Percentiles rank a stretch among this genome's conserved stretches.
phyloP scores from a whole-genome alignment of 179 eudicot genomes.

The Carnegiea gigantea region DNA sequence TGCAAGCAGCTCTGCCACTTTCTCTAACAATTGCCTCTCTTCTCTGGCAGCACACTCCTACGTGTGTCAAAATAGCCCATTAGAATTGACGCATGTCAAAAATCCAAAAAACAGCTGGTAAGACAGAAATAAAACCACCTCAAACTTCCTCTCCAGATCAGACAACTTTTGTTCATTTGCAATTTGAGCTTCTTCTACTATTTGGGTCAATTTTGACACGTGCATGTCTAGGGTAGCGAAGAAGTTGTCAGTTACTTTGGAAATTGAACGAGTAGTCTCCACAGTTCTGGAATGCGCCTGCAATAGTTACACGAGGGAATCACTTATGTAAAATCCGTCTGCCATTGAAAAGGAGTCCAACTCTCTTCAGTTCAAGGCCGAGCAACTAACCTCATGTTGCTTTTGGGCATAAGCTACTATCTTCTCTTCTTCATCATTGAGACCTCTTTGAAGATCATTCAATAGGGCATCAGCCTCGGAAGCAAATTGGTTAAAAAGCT shows the following conservation, averaged over 20 bases:
- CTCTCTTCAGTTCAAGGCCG: not conserved
- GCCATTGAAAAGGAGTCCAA: not conserved
- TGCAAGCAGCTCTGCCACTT: conserved; percentile 88
- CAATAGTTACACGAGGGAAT: conserved; percentile 10
- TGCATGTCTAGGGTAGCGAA: conserved; percentile 63
- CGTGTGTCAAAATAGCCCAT: conserved; percentile 6
- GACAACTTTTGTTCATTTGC: conserved; percentile 63
- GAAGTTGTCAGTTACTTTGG: conserved; percentile 57
- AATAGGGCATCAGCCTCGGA: conserved; percentile 74
- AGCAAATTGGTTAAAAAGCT: conserved; percentile 76
- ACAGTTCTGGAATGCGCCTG: conserved; percentile 87
- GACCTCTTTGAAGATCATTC: conserved; percentile 72
- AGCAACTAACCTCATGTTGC: conserved; percentile 64
- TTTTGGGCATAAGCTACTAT: conserved; percentile 60
- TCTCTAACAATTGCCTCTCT: conserved; percentile 73
- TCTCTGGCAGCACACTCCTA: conserved; percentile 89
- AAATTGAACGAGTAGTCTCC: conserved; percentile 70
- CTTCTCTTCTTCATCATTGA: conserved; percentile 70
- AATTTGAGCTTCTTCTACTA: conserved; percentile 70
- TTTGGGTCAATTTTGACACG: conserved; percentile 62
- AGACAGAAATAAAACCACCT: conserved; percentile 42
- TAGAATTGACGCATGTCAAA: conserved; percentile 8
- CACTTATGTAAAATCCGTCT: conserved; percentile 5
- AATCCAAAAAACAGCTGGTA: conserved; percentile 8
- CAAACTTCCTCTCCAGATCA: conserved; percentile 73